Evolutionary conservation across 192 early-diverging fungal genomes (phyloP).

Genomic region (Linnemannia schmuckeri): DNA sequence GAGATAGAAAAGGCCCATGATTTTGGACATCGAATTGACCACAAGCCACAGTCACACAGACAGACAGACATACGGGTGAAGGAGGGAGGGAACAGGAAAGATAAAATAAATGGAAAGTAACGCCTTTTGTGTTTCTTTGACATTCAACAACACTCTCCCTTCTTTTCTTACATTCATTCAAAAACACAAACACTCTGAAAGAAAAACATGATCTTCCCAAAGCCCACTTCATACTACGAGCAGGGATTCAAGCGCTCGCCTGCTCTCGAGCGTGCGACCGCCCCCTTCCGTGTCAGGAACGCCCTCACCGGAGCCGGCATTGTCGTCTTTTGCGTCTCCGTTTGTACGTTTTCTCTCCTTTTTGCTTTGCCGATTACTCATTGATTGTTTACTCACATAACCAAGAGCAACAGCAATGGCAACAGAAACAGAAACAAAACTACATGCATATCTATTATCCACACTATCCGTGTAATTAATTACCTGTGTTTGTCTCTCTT

Average conservation of each 20-base stretch:
- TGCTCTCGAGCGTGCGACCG: conserved; percentile 68
- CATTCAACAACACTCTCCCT: not conserved
- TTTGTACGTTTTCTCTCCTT: conserved; percentile 61
- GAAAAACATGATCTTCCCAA: conserved; percentile 45
- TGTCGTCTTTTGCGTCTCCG: conserved; percentile 63
- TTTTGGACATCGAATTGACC: too few species aligned
- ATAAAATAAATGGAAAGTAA: too few species aligned
- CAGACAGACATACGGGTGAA: too few species aligned
- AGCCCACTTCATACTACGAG: conserved; percentile 55
- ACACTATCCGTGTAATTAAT: not conserved
- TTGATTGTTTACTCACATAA: too few species aligned
- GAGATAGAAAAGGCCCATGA: too few species aligned
- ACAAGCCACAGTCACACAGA: too few species aligned
- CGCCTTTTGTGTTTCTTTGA: too few species aligned
- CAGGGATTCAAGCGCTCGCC: conserved; percentile 63
- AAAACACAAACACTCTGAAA: too few species aligned
- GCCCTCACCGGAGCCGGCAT: conserved; percentile 61
- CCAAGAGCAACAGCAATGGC: not conserved
- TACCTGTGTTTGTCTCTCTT: not conserved
- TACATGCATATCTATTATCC: not conserved
- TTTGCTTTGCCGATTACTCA: not conserved
- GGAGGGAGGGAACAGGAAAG: too few species aligned
- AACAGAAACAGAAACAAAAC: too few species aligned
- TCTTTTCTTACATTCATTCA: not conserved
- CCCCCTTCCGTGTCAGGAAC: conserved; percentile 65